Evolutionary conservation across 2,329 filamentous ascomycete genomes (phyloP).

Genomic region (Penicillium janthinellum): DNA sequence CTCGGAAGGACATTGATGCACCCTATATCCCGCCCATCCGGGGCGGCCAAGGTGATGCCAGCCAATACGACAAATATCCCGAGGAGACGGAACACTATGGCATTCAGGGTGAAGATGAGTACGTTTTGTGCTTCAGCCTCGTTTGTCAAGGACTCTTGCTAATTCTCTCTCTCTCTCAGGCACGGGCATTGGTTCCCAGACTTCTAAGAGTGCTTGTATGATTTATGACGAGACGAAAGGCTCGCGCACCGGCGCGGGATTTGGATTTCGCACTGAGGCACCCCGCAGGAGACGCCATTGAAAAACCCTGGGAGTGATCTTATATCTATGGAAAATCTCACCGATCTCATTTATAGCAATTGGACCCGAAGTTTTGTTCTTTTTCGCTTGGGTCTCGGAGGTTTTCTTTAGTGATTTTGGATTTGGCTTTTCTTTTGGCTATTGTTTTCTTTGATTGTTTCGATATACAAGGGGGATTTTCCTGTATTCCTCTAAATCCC

Average conservation of each 20-base stretch:
- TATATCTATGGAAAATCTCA: constrained; percentile 15
- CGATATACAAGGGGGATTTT: constrained; percentile 19
- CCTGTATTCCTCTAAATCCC: constrained; percentile 13
- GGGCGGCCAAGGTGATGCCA: constrained; percentile 90
- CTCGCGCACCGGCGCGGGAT: constrained; percentile 19
- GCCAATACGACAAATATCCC: constrained; percentile 96
- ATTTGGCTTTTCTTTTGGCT: constrained; percentile 2
- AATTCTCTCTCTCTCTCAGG: constrained; percentile 45
- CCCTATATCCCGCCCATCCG: constrained; percentile 96
- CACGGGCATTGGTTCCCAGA: constrained; percentile 75
- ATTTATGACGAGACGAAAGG: constrained; percentile 37
- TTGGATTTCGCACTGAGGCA: constrained; percentile 21
- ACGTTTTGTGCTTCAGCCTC: constrained; percentile 51
- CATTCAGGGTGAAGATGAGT: constrained; percentile 77
- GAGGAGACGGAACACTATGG: constrained; percentile 96
- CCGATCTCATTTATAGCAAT: constrained; percentile 26
- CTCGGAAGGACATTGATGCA: constrained; percentile 95
- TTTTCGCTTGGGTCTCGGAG: neutral
- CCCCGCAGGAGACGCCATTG: constrained; percentile 15
- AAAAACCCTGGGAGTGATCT: constrained; percentile 22
- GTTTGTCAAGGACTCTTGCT: constrained; percentile 3
- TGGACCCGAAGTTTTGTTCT: constrained; percentile 23
- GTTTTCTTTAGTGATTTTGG: neutral
- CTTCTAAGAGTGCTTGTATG: constrained; percentile 57
- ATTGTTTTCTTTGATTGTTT: constrained; percentile 11